Evolutionary conservation across 2,329 filamentous ascomycete genomes (phyloP), one percentile per base, ranked within the genome.

Genomic region (Dothidotthia symphoricarpi): DNA sequence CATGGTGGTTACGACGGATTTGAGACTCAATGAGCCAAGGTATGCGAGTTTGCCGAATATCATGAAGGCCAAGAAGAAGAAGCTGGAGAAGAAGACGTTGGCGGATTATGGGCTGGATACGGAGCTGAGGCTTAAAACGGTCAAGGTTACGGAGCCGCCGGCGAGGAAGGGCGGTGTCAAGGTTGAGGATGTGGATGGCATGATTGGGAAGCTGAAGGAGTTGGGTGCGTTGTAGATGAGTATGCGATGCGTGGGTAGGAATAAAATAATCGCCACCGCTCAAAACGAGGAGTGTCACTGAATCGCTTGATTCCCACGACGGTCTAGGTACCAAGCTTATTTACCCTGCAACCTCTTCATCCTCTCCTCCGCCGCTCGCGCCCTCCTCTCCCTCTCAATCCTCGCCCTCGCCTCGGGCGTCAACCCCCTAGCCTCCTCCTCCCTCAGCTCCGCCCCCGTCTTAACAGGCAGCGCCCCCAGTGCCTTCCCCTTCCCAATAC

Each of bases 41-140:
- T 98, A 95, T 68, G 93, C 91, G 15, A 95, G 82, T 69, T 69
- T 98, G 79, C 91, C 90, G 34, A 97, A 97, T 67, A 97, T 98
- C 52, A 98, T 98, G 93, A 98, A 97, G 84, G 93, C 93, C 36
- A 98, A 98, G 86, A 98, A 97, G 86, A 98, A 98, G 85, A 87
- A 87, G 63, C 64, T 98, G 57, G 88, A 93, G 61, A 97, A 96
- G 85, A 85, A 88, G 78, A 88, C 79, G 51, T 68, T 96, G 66
- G 78, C 75, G 40, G 93, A 98, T 38, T 67, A 62, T 64, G 86
- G 86, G 67, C 71, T 95, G 28, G 83, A 89, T 57, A 80, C 79
- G 35, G 77, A 78, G 67, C 82, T 78, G 70, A 78, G 90, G 58
- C 70, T 98, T 66, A 95, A 93, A 81, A 86, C 88, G 37, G 61